phyloP scores from a whole-genome alignment of 1,139 yeast genomes.

The Saccharomycopsis hybrid region DNA sequence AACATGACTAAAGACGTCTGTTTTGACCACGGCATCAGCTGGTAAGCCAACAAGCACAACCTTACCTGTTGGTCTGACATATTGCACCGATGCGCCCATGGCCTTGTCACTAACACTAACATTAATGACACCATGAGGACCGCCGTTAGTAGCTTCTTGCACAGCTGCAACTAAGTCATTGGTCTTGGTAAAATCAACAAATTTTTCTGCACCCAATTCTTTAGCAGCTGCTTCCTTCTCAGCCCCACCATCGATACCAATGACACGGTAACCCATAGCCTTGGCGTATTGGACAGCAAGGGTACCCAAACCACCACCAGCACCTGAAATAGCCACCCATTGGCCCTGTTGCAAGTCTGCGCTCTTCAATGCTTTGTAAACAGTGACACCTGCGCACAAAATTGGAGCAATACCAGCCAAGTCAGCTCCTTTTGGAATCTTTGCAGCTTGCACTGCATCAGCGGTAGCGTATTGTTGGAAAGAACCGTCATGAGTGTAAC shows the following conservation, averaged over 20 bases:
- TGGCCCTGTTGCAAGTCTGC: constrained; percentile 50
- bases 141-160: constrained; percentile 57
- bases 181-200: constrained; percentile 46
- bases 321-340: constrained; percentile 62
- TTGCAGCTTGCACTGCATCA: constrained; percentile 59
- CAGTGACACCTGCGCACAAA: constrained; percentile 64
- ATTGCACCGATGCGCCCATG: constrained; percentile 58
- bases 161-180: constrained; percentile 51
- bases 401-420: constrained; percentile 55
- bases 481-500: constrained; percentile 63
- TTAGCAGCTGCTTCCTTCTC: constrained; percentile 48
- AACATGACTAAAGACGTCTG: constrained; percentile 60
- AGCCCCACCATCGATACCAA: constrained; percentile 58
- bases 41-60: constrained; percentile 80
- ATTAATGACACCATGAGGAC: constrained; percentile 73
- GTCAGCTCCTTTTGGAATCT: constrained; percentile 50
- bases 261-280: constrained; percentile 58
- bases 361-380: constrained; percentile 59
- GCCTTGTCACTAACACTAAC: constrained; percentile 75
- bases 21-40: constrained; percentile 56
- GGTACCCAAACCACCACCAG: constrained; percentile 63
- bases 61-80: constrained; percentile 69
- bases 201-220: constrained; percentile 51
- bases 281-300: constrained; percentile 57
- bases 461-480: constrained; percentile 66